A percentile compares a stretch with the other conserved stretches of the same genome.
Evolutionary conservation across 176 grass and related monocot species (phyloP).

Genomic region (Musa itinerans): DNA sequence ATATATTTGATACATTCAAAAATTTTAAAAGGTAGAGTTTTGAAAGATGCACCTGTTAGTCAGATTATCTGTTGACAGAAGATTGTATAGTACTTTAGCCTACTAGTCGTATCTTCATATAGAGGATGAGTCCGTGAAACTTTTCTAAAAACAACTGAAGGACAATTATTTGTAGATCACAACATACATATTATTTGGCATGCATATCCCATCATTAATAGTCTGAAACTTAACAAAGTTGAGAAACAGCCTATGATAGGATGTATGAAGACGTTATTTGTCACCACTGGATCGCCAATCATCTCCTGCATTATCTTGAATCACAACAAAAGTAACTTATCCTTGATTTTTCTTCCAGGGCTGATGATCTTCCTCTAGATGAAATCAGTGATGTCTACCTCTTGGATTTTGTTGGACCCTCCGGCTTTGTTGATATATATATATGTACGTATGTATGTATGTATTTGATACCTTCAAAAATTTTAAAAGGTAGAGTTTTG

Average conservation of each 20-base stretch:
- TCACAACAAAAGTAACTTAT: neutral
- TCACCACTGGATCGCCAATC: no score
- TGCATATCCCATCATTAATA: neutral
- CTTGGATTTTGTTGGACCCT: constrained; percentile 81
- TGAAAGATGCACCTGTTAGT: neutral
- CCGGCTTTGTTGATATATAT: constrained; percentile 42
- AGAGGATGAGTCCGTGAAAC: neutral
- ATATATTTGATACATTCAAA: no score
- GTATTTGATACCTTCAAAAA: no score
- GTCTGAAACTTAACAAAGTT: neutral
- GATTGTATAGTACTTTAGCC: neutral
- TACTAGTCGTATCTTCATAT: neutral
- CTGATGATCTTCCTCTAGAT: constrained; percentile 52
- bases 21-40: no score
- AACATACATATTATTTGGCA: neutral
- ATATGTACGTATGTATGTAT: no score
- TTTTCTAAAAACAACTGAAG: neutral
- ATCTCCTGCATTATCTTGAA: neutral
- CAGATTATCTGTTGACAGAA: neutral
- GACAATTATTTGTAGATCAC: neutral
- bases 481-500: no score
- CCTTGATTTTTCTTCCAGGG: constrained; percentile 26
- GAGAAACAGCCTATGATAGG: neutral
- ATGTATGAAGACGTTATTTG: neutral
- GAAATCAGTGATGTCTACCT: constrained; percentile 82